These are phyloP conservation scores for Entomophthora muscae DNA, from an alignment of 371 early-diverging fungal species.

Conservation along the genomic window DNA sequence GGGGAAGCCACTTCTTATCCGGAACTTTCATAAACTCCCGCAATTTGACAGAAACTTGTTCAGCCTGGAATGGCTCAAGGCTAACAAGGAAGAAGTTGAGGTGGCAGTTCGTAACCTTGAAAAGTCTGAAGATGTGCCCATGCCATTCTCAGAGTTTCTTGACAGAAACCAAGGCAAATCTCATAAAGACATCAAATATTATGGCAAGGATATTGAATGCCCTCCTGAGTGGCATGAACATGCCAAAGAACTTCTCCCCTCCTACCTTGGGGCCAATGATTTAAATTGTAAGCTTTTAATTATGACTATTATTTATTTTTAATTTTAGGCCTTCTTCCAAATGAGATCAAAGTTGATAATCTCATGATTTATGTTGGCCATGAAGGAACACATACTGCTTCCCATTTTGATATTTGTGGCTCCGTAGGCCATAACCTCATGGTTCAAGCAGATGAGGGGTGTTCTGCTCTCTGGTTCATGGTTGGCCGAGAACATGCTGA, in stretches of 20 bases:
- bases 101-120: conserved; percentile 5
- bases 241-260: conserved; percentile 11
- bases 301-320: too few species aligned
- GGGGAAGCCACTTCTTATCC: conserved; percentile 27
- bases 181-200: neutral
- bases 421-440: conserved; percentile 21
- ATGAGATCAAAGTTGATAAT: conserved; percentile 16
- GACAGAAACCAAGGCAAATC: neutral
- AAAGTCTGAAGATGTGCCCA: neutral
- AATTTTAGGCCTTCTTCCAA: too few species aligned
- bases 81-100: conserved; percentile 11
- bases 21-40: conserved; percentile 17
- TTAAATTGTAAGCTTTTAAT: conserved; percentile 14
- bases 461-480: conserved; percentile 18
- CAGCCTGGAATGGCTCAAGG: conserved; percentile 14
- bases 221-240: conserved; percentile 13
- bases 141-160: neutral
- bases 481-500: conserved; percentile 12
- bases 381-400: conserved; percentile 19
- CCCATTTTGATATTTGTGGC: conserved; percentile 19
- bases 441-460: conserved; percentile 16
- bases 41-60: conserved; percentile 19
- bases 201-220: conserved; percentile 19
- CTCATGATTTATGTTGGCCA: conserved; percentile 19
- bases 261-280: conserved; percentile 15